Percentiles rank a stretch among this genome's conserved stretches.
Evolutionary conservation across 257 asterid species (phyloP).

Genomic region (Gardenia jasminoides): DNA sequence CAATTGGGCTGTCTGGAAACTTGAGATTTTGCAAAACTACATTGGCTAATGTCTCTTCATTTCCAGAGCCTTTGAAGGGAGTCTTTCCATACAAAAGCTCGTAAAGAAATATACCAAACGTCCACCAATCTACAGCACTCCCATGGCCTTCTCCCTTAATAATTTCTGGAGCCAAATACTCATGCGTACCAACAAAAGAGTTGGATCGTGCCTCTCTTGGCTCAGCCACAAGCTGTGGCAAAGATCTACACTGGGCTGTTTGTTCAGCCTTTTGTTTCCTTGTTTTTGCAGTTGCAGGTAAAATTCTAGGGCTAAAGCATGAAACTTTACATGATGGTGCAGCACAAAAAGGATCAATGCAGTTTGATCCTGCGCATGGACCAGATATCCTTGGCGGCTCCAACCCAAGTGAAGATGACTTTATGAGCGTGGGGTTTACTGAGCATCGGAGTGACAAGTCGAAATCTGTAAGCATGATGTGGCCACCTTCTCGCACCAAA

Average conservation of each 20-base stretch:
- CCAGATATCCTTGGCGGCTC: constrained; percentile 85
- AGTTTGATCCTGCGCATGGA: constrained; percentile 82
- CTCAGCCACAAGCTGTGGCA: constrained; percentile 91
- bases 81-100: constrained; percentile 91
- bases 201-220: constrained; percentile 92
- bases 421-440: constrained; percentile 72
- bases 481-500: constrained; percentile 90
- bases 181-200: constrained; percentile 94
- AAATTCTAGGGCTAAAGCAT: constrained; percentile 75
- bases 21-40: constrained; percentile 67
- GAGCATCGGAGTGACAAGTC: constrained; percentile 89
- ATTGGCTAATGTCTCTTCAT: constrained; percentile 79
- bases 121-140: constrained; percentile 99
- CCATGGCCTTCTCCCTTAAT: constrained; percentile 95
- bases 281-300: constrained; percentile 49
- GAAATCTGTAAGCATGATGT: constrained; percentile 88
- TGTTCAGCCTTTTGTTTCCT: constrained; percentile 53
- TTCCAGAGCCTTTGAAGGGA: constrained; percentile 75
- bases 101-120: constrained; percentile 74
- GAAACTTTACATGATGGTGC: constrained; percentile 92
- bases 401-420: constrained; percentile 38
- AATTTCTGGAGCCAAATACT: constrained; percentile 93
- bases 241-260: constrained; percentile 39
- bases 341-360: constrained; percentile 89
- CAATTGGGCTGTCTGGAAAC: constrained; percentile 78